These are phyloP conservation scores for Dactylellina parvicollis DNA, from an alignment of 2,329 filamentous ascomycete species.

Conservation along the genomic window DNA sequence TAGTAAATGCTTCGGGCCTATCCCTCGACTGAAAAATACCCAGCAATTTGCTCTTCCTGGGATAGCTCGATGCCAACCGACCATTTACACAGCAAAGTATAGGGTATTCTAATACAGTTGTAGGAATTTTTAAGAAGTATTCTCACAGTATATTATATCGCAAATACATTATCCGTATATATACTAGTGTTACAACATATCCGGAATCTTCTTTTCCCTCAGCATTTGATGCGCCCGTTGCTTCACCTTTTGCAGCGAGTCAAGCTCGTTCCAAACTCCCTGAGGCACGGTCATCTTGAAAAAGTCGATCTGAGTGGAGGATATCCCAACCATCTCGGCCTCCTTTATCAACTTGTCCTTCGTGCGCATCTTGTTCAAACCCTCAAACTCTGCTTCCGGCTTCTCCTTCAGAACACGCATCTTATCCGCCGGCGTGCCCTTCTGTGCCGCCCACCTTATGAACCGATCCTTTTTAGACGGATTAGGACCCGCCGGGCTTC, in stretches of 20 bases:
- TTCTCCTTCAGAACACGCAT: neutral
- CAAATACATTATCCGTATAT: neutral
- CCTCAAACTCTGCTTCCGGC: neutral
- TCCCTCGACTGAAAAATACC: too few species aligned
- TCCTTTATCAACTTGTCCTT: neutral
- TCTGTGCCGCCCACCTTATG: neutral
- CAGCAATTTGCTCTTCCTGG: too few species aligned
- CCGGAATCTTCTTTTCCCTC: neutral
- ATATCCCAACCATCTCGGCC: neutral
- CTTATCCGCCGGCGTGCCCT: neutral
- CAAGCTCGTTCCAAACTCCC: slow-evolving; percentile 1
- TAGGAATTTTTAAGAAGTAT: too few species aligned
- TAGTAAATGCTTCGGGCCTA: too few species aligned
- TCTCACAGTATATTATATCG: too few species aligned
- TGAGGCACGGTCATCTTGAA: neutral
- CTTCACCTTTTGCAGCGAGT: neutral
- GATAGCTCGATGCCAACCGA: too few species aligned
- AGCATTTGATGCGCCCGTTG: neutral
- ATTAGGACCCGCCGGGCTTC: neutral
- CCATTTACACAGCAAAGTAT: too few species aligned
- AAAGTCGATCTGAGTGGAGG: neutral
- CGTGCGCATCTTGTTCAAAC: neutral
- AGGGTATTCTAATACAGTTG: too few species aligned
- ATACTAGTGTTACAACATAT: neutral
- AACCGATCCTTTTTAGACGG: neutral